These are phyloP conservation scores for Apiotrichum laibachii DNA, from an alignment of 1,284 basidiomycete genomes.

Conservation along the genomic window DNA sequence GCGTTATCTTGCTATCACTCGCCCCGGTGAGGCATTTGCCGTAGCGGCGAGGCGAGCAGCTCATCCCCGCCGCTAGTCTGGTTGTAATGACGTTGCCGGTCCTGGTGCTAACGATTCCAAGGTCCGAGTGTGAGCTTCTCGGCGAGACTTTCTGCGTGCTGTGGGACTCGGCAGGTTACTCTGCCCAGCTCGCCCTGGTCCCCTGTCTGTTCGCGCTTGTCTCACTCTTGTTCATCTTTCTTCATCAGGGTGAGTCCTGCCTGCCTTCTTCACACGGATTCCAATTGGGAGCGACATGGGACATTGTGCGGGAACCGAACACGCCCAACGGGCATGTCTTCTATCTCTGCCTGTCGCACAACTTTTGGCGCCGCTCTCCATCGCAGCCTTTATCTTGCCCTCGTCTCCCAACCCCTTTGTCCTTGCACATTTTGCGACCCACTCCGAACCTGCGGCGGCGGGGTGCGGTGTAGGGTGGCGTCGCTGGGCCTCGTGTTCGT, in stretches of 20 bases:
- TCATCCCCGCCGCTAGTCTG: no score
- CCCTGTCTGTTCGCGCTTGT: slow-evolving; percentile 48
- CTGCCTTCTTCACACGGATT: no score
- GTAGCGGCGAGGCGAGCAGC: no score
- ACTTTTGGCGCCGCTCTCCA: not conserved
- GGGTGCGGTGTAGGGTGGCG: not conserved
- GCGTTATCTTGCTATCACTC: not conserved
- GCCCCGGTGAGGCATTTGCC: no score
- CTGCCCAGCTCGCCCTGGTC: slow-evolving; percentile 47
- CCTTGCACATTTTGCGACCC: not conserved
- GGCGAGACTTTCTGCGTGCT: slow-evolving; percentile 49
- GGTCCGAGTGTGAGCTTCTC: slow-evolving; percentile 48
- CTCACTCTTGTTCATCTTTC: slow-evolving; percentile 49
- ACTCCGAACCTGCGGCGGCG: not conserved
- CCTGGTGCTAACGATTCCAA: slow-evolving; percentile 5
- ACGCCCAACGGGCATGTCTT: not conserved
- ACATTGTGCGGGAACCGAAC: not conserved
- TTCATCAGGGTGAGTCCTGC: slow-evolving; percentile 38
- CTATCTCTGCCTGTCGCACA: not conserved
- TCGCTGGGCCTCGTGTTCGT: not conserved
- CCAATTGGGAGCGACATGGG: not conserved
- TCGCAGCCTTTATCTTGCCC: not conserved
- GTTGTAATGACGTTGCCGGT: slow-evolving; percentile 1
- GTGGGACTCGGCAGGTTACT: slow-evolving; percentile 47
- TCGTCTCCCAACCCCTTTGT: not conserved